Percentiles rank a stretch among this genome's conserved stretches.
Conservation (phyloP, 805 yeast species). For the Candida anglica region DNA sequence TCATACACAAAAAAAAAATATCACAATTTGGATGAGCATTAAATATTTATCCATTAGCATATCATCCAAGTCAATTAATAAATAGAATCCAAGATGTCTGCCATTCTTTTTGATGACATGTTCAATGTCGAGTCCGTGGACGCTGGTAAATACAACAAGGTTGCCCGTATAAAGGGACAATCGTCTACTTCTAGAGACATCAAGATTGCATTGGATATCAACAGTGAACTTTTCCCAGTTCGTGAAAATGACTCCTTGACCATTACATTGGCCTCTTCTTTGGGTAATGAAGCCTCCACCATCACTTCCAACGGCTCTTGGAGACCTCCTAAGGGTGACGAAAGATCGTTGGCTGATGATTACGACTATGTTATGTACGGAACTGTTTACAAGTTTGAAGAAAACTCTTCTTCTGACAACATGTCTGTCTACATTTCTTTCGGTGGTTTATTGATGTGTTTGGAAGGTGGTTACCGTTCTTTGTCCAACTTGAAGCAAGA, state of each 20-base stretch:
- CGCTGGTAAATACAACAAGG: slow-evolving; percentile 87
- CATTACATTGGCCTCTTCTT: slow-evolving; percentile 76
- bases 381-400: slow-evolving; percentile 94
- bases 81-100: slow-evolving; percentile 44
- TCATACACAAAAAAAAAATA: too few species aligned
- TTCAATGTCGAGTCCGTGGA: slow-evolving; percentile 84
- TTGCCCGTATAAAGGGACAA: slow-evolving; percentile 81
- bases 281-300: slow-evolving; percentile 46
- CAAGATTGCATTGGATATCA: slow-evolving; percentile 82
- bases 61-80: too few species aligned
- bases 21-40: too few species aligned
- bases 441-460: slow-evolving; percentile 90
- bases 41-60: too few species aligned
- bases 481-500: slow-evolving; percentile 90
- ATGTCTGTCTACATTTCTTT: slow-evolving; percentile 91
- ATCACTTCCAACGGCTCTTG: slow-evolving; percentile 58
- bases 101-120: slow-evolving; percentile 86
- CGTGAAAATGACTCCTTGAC: slow-evolving; percentile 73
- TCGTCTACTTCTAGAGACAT: slow-evolving; percentile 80
- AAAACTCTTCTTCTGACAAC: slow-evolving; percentile 58
- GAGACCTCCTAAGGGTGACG: slow-evolving; percentile 83
- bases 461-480: slow-evolving; percentile 92
- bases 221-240: slow-evolving; percentile 89
- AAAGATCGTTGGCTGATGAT: slow-evolving; percentile 87
- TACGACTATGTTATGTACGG: slow-evolving; percentile 99